Evolutionary conservation across 1,284 basidiomycete species (phyloP).

Genomic region (Agaricales sp.): DNA sequence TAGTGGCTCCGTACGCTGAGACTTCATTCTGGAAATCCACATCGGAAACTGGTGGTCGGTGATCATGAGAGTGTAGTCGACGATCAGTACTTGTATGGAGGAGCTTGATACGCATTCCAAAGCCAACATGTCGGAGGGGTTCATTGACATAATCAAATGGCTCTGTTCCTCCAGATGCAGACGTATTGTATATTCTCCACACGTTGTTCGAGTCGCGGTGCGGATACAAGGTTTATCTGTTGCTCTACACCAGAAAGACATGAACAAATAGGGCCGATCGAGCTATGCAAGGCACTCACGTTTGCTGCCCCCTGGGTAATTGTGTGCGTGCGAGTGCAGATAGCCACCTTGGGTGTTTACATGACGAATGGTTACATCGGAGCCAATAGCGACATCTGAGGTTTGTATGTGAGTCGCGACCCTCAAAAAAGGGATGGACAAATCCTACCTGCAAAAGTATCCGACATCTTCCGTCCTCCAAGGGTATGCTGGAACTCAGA

Average conservation of each 20-base stretch:
- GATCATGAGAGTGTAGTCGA: slow-evolving; percentile 89
- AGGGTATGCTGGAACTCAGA: slow-evolving; percentile 97
- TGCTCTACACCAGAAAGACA: slow-evolving; percentile 52
- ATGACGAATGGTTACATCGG: slow-evolving; percentile 78
- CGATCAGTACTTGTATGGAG: slow-evolving; percentile 78
- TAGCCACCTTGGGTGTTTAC: slow-evolving; percentile 97
- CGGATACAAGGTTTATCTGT: slow-evolving; percentile 96
- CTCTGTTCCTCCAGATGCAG: slow-evolving; percentile 31
- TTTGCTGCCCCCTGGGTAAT: slow-evolving; percentile 80
- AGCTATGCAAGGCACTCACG: slow-evolving; percentile 36
- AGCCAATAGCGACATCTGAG: slow-evolving; percentile 88
- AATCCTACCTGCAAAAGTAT: slow-evolving; percentile 77
- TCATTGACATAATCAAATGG: slow-evolving; percentile 46
- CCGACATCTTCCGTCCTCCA: slow-evolving; percentile 82
- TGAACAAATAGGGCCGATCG: not conserved
- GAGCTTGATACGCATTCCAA: slow-evolving; percentile 73
- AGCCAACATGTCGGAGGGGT: slow-evolving; percentile 55
- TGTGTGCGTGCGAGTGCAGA: slow-evolving; percentile 88
- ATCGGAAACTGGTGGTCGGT: slow-evolving; percentile 92
- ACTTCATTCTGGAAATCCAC: slow-evolving; percentile 99
- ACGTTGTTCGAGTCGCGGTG: slow-evolving; percentile 90
- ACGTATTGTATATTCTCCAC: slow-evolving; percentile 76
- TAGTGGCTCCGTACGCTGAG: slow-evolving; percentile 85
- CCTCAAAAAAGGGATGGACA: slow-evolving; percentile 3
- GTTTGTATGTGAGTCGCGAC: slow-evolving; percentile 9